phyloP scores from a whole-genome alignment of 257 asterid species.

The Primulina eburnea region DNA sequence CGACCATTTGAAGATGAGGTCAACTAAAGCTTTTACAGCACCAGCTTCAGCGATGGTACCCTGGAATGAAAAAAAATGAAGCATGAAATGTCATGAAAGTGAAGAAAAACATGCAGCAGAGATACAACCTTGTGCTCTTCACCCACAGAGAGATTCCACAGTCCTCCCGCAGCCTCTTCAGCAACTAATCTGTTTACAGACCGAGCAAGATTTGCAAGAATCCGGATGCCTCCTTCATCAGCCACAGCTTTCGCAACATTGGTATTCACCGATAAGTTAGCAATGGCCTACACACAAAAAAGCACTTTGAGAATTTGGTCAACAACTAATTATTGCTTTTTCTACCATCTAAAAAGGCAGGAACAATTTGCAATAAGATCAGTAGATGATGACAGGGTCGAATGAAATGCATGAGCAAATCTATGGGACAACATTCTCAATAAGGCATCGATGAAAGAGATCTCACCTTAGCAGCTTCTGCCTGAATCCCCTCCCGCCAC shows the following conservation, averaged over 20 bases:
- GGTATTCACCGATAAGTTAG: constrained; percentile 70
- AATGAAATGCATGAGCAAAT: constrained; percentile 3
- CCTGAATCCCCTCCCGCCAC: constrained; percentile 82
- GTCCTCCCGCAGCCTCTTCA: constrained; percentile 89
- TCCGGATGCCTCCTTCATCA: constrained; percentile 75
- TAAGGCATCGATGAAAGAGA: constrained; percentile 15
- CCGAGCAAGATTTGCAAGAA: constrained; percentile 64
- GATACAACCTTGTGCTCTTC: constrained; percentile 77
- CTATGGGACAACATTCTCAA: neutral
- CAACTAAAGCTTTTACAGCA: constrained; percentile 80
- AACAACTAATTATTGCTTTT: constrained; percentile 1
- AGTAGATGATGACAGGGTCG: constrained; percentile 2
- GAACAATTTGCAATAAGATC: neutral
- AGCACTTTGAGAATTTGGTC: constrained; percentile 15
- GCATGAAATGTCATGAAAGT: constrained; percentile 6
- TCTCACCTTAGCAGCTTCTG: constrained; percentile 76
- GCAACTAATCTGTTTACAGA: constrained; percentile 76
- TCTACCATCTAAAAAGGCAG: neutral
- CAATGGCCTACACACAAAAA: constrained; percentile 60
- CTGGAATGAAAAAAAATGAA: constrained; percentile 33
- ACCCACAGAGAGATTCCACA: constrained; percentile 88
- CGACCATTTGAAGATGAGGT: constrained; percentile 81
- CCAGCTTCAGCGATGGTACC: constrained; percentile 82
- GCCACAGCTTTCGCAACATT: constrained; percentile 90
- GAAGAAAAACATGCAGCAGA: constrained; percentile 9